These are phyloP conservation scores for Candida piceae DNA, from an alignment of 805 yeast genomes.

Conservation along the genomic window DNA sequence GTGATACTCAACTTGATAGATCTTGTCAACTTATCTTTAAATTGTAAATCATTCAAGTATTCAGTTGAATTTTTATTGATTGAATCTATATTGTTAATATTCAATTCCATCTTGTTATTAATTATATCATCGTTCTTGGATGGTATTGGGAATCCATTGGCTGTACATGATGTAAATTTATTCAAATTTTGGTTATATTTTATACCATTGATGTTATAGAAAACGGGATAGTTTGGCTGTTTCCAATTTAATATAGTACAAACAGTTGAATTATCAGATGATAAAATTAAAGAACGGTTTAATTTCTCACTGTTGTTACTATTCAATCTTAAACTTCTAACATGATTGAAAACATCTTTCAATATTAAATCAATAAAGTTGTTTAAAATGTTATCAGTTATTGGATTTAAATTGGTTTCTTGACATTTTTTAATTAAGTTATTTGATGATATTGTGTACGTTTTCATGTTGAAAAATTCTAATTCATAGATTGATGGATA, in stretches of 20 bases:
- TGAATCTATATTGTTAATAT: constrained; percentile 32
- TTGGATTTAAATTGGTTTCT: constrained; percentile 12
- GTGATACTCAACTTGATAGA: constrained; percentile 78
- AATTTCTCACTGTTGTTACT: constrained; percentile 22
- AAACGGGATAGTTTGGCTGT: constrained; percentile 95
- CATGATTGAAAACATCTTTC: constrained; percentile 70
- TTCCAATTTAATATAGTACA: constrained; percentile 96
- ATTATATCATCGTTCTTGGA: constrained; percentile 1
- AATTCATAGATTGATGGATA: constrained; percentile 57
- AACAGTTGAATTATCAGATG: constrained; percentile 82
- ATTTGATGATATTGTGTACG: constrained; percentile 20
- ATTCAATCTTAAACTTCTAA: constrained; percentile 41
- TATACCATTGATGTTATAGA: constrained; percentile 74
- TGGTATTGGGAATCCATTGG: constrained; percentile 33
- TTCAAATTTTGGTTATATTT: constrained; percentile 28
- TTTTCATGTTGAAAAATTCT: constrained; percentile 24
- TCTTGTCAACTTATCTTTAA: constrained; percentile 46
- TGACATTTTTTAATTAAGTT: constrained; percentile 12
- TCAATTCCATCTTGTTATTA: constrained; percentile 17
- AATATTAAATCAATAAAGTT: constrained; percentile 70
- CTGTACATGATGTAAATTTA: constrained; percentile 33
- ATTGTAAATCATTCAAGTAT: constrained; percentile 27
- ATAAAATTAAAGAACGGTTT: constrained; percentile 69
- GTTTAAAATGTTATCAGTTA: constrained; percentile 45
- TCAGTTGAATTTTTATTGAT: constrained; percentile 32